These are phyloP conservation scores for Fonsecaea pedrosoi DNA, from an alignment of 2,329 filamentous ascomycete species.

Conservation along the genomic window DNA sequence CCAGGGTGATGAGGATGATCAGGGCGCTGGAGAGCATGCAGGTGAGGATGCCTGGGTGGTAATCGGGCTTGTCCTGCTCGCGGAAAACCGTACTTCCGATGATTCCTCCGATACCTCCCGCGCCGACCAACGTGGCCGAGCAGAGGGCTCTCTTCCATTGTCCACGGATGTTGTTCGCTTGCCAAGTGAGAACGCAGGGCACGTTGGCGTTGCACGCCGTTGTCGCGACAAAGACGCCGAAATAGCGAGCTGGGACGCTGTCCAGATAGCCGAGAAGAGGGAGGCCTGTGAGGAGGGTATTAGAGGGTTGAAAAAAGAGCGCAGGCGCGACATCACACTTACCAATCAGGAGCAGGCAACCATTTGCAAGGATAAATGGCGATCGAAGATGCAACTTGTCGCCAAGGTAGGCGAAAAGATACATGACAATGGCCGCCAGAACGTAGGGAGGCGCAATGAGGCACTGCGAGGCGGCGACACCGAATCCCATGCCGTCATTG, in stretches of 20 bases:
- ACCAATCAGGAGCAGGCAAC: slow-evolving; percentile 58
- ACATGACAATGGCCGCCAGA: slow-evolving; percentile 68
- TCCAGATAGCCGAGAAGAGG: slow-evolving; percentile 73
- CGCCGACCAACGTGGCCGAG: slow-evolving; percentile 39
- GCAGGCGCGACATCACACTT: neutral
- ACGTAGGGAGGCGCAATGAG: slow-evolving; percentile 74
- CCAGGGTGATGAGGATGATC: slow-evolving; percentile 39
- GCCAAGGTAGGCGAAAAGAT: slow-evolving; percentile 65
- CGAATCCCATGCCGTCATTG: slow-evolving; percentile 66
- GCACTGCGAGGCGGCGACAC: slow-evolving; percentile 69
- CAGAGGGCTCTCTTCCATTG: slow-evolving; percentile 81
- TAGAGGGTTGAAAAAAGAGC: too few relatives aligned
- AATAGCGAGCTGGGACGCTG: slow-evolving; percentile 67
- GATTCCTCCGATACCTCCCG: slow-evolving; percentile 76
- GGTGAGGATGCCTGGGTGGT: slow-evolving; percentile 42
- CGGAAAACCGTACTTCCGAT: slow-evolving; percentile 76
- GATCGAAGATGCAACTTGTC: slow-evolving; percentile 72
- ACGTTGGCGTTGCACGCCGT: slow-evolving; percentile 80
- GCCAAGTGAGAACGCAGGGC: slow-evolving; percentile 76
- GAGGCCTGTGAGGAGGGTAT: slow-evolving; percentile 61
- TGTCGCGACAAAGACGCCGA: slow-evolving; percentile 77
- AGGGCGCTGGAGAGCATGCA: slow-evolving; percentile 37
- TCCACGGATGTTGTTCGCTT: slow-evolving; percentile 85
- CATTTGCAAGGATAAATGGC: slow-evolving; percentile 70
- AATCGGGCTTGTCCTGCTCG: slow-evolving; percentile 46